phyloP scores from a whole-genome alignment of 2,329 filamentous ascomycete species.

The Penicillium frequentans region DNA sequence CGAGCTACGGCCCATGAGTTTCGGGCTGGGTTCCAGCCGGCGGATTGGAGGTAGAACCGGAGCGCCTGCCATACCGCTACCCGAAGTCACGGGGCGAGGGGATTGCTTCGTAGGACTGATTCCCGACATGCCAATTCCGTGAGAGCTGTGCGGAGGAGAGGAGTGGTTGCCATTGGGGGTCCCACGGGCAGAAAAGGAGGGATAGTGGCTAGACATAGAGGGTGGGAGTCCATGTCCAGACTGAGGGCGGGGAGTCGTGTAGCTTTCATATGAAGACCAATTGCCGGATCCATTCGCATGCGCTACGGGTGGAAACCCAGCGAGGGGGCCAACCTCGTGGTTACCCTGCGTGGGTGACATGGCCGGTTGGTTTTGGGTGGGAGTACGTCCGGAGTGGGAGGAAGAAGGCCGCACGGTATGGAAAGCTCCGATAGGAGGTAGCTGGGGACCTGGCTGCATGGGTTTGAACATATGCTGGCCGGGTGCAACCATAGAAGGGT shows the following conservation, averaged over 20 bases:
- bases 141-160: slow-evolving; percentile 39
- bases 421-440: slow-evolving; percentile 34
- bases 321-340: slow-evolving; percentile 48
- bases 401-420: slow-evolving; percentile 41
- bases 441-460: slow-evolving; percentile 30
- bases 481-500: slow-evolving; percentile 18
- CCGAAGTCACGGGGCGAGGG: slow-evolving; percentile 38
- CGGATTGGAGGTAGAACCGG: slow-evolving; percentile 43
- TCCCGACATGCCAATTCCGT: slow-evolving; percentile 41
- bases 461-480: slow-evolving; percentile 24
- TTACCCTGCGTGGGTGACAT: slow-evolving; percentile 53
- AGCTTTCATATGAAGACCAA: slow-evolving; percentile 35
- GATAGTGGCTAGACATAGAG: slow-evolving; percentile 29
- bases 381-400: slow-evolving; percentile 39
- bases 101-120: slow-evolving; percentile 50
- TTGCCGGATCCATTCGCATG: slow-evolving; percentile 30
- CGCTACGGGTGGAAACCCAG: slow-evolving; percentile 39
- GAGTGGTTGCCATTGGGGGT: slow-evolving; percentile 35
- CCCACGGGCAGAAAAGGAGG: slow-evolving; percentile 34
- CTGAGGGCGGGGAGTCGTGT: slow-evolving; percentile 31
- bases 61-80: slow-evolving; percentile 32
- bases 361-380: slow-evolving; percentile 45
- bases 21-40: slow-evolving; percentile 44
- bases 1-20: slow-evolving; percentile 45
- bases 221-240: slow-evolving; percentile 29